phyloP scores from a whole-genome alignment of 2,329 filamentous ascomycete species.

The Cladosporium sp. region DNA sequence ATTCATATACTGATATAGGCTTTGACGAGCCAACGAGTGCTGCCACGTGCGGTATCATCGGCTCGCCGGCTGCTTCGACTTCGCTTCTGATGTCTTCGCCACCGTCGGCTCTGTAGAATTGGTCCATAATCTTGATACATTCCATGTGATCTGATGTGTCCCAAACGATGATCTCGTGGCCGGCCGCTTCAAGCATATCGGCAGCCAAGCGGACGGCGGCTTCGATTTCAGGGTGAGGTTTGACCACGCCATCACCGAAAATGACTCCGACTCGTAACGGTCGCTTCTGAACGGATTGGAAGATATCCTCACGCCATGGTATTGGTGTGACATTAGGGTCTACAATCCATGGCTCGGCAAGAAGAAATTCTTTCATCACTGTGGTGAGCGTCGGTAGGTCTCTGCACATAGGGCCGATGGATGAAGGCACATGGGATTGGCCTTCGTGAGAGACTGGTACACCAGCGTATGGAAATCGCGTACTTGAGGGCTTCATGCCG shows the following conservation, averaged over 20 bases:
- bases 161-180: slow-evolving; percentile 46
- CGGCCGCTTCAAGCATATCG: slow-evolving; percentile 22
- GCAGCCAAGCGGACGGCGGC: slow-evolving; percentile 24
- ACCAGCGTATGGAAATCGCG: slow-evolving; percentile 59
- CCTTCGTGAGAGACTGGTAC: slow-evolving; percentile 64
- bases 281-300: slow-evolving; percentile 23
- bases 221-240: slow-evolving; percentile 28
- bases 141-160: slow-evolving; percentile 53
- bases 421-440: slow-evolving; percentile 65
- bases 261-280: slow-evolving; percentile 29
- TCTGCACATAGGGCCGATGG: slow-evolving; percentile 61
- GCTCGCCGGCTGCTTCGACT: slow-evolving; percentile 58
- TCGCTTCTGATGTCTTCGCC: slow-evolving; percentile 63
- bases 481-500: slow-evolving; percentile 57
- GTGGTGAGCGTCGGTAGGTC: slow-evolving; percentile 40
- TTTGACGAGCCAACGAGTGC: slow-evolving; percentile 55
- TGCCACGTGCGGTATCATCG: slow-evolving; percentile 61
- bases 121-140: slow-evolving; percentile 61
- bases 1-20: slow-evolving; percentile 63
- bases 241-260: slow-evolving; percentile 31
- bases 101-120: slow-evolving; percentile 64
- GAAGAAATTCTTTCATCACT: slow-evolving; percentile 48
- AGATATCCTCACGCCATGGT: slow-evolving; percentile 42
- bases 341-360: slow-evolving; percentile 46
- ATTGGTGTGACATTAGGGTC: slow-evolving; percentile 46